These are phyloP conservation scores for Marasmius fiardii DNA, from an alignment of 1,284 basidiomycete genomes.

Conservation along the genomic window DNA sequence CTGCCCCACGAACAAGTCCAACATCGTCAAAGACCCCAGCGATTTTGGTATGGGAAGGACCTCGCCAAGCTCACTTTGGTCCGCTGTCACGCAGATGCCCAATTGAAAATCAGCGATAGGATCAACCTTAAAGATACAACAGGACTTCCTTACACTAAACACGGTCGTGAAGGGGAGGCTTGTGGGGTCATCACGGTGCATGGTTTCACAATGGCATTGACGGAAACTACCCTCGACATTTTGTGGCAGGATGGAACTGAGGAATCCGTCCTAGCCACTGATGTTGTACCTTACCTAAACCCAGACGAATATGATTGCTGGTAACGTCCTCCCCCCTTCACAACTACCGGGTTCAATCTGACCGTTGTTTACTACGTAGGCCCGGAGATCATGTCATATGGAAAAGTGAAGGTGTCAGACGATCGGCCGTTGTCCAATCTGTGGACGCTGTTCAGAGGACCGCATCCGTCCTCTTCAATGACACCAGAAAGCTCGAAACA, in stretches of 20 bases:
- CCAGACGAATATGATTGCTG: constrained; percentile 86
- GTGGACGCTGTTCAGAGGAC: constrained; percentile 74
- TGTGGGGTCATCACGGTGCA: constrained; percentile 46
- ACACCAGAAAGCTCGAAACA: constrained; percentile 54
- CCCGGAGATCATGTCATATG: constrained; percentile 91
- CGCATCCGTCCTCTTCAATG: constrained; percentile 57
- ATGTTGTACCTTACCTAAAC: constrained; percentile 80
- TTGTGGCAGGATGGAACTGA: constrained; percentile 86
- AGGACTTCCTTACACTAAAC: constrained; percentile 49
- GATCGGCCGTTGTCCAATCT: constrained; percentile 75
- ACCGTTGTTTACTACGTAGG: constrained; percentile 50
- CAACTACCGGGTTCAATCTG: constrained; percentile 9
- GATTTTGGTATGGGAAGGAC: constrained; percentile 72
- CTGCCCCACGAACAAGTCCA: constrained; percentile 55
- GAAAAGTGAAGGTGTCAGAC: constrained; percentile 68
- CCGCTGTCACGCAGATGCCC: constrained; percentile 55
- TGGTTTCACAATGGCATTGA: constrained; percentile 66
- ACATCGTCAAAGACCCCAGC: constrained; percentile 60
- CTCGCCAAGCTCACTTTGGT: constrained; percentile 67
- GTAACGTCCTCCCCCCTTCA: constrained; percentile 36
- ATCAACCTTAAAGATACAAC: constrained; percentile 48
- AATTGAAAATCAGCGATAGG: constrained; percentile 68
- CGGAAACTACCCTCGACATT: constrained; percentile 66
- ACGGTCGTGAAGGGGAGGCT: constrained; percentile 48
- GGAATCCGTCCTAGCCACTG: constrained; percentile 57